These are phyloP conservation scores for Rhazya stricta DNA, from an alignment of 257 asterid species.

Conservation along the genomic window DNA sequence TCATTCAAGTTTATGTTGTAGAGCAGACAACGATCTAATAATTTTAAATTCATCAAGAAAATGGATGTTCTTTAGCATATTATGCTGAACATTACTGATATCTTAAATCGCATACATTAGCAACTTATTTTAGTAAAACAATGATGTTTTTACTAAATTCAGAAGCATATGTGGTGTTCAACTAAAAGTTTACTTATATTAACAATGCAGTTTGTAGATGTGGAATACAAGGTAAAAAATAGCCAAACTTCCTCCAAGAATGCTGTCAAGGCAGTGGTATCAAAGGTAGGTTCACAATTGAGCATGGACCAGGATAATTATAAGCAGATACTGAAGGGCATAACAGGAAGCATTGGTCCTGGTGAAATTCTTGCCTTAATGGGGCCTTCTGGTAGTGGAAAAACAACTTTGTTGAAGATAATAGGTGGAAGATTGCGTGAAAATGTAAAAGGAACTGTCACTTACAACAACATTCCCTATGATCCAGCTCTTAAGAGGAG, in stretches of 20 bases:
- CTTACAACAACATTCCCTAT: conserved; percentile 66
- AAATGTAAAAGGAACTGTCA: conserved; percentile 63
- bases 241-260: conserved; percentile 40
- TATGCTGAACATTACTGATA: too few species aligned
- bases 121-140: not conserved
- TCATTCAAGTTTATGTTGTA: too few species aligned
- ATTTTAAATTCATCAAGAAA: not conserved
- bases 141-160: not conserved
- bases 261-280: conserved; percentile 55
- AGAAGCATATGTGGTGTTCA: too few species aligned
- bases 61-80: not conserved
- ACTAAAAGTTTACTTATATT: not conserved
- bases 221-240: conserved; percentile 67
- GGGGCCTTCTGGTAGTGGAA: conserved; percentile 99
- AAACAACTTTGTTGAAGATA: conserved; percentile 73
- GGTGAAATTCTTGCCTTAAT: conserved; percentile 86
- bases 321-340: conserved; percentile 80
- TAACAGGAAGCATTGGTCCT: conserved; percentile 81
- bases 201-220: conserved; percentile 73
- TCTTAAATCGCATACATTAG: not conserved
- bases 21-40: too few species aligned
- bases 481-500: conserved; percentile 75
- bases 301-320: conserved; percentile 41
- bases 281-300: conserved; percentile 49
- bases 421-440: conserved; percentile 71